Base-by-base conservation (phyloP, 495 filamentous ascomycete genomes). In the Aspergillus saccharolyticus region DNA sequence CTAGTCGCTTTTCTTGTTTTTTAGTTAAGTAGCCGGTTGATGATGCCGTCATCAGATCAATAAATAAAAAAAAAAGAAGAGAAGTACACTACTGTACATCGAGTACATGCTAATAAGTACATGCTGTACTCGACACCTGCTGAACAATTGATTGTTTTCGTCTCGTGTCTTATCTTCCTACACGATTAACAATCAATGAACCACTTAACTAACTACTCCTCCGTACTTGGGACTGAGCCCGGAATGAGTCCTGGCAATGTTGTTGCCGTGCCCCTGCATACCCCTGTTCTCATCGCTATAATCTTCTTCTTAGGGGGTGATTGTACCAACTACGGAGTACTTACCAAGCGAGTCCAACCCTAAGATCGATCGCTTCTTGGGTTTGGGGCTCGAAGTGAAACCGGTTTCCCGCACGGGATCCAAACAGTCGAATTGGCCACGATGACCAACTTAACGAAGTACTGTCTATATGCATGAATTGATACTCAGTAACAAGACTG, bases 371-470 rank as follows among this genome's bases (percentile, higher is more conserved):
- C 45, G 39, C 12, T 61, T 72, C 20, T 10, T 42, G 8, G 19
- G 19, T 15, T 49, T 72, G 21, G 66, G 69, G 1, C 15, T 43
- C 12, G 71, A n/a, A 74, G 25, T 39, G 33, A 39, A 39, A 39
- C 33, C 33, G 33, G 33, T 39, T 39, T 39, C 33, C 33, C 33
- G 33, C 33, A 39, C 33, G 12, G 33, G 20, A n/a, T 74, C 2
- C 51, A 28, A 28, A 3, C 3, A 28, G 4, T 28, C n/a, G n/a
- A 28, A 28, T 28, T 9, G 25, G 25, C 25, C 33, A 39, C 33
- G 33, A 39, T 39, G 12, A 39, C 33, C 33, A 39, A 39, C 5
- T n/a, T n/a, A n/a, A n/a, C n/a, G n/a, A n/a, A n/a, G n/a, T n/a
- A n/a, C n/a, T n/a, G n/a, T n/a, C n/a, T n/a, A n/a, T n/a, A n/a